phyloP scores from a whole-genome alignment of 1,284 basidiomycete species.

The Somion occarium region DNA sequence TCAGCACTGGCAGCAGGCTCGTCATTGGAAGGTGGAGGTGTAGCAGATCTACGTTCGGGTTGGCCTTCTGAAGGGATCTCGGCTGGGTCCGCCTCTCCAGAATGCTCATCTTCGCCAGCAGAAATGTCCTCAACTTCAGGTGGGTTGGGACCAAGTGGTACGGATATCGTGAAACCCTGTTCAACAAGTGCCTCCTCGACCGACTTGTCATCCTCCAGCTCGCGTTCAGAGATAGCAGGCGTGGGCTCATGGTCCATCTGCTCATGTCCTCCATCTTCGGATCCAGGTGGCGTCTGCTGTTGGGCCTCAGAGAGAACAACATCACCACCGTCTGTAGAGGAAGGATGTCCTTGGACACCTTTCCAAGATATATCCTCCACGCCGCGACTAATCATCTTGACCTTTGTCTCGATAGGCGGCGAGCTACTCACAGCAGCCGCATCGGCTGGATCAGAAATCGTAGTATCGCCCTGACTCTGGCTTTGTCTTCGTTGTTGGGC shows the following conservation, averaged over 20 bases:
- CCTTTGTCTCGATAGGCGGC: slow-evolving; percentile 67
- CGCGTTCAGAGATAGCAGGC: background rate
- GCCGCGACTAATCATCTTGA: slow-evolving; percentile 71
- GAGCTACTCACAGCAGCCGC: slow-evolving; percentile 42
- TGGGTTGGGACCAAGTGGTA: slow-evolving; percentile 17
- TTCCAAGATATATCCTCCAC: slow-evolving; percentile 73
- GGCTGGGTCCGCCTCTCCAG: slow-evolving; percentile 22
- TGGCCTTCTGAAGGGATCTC: slow-evolving; percentile 17
- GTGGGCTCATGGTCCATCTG: slow-evolving; percentile 4
- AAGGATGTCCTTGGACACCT: slow-evolving; percentile 35
- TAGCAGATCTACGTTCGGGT: background rate
- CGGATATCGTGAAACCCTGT: slow-evolving; percentile 8
- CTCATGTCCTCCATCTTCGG: background rate
- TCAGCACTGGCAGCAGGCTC: background rate
- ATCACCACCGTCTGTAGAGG: background rate
- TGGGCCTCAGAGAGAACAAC: background rate
- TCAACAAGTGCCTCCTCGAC: too few species aligned
- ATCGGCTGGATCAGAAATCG: background rate
- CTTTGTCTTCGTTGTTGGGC: background rate
- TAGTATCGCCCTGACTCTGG: background rate
- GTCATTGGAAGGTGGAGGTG: background rate
- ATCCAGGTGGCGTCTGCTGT: background rate
- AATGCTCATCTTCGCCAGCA: slow-evolving; percentile 21
- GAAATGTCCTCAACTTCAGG: slow-evolving; percentile 12
- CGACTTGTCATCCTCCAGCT: slow-evolving; percentile 10